Percentiles rank a stretch among this genome's conserved stretches.
Evolutionary conservation across 371 early-diverging fungal species (phyloP).

Genomic region (Mucor ambiguus): DNA sequence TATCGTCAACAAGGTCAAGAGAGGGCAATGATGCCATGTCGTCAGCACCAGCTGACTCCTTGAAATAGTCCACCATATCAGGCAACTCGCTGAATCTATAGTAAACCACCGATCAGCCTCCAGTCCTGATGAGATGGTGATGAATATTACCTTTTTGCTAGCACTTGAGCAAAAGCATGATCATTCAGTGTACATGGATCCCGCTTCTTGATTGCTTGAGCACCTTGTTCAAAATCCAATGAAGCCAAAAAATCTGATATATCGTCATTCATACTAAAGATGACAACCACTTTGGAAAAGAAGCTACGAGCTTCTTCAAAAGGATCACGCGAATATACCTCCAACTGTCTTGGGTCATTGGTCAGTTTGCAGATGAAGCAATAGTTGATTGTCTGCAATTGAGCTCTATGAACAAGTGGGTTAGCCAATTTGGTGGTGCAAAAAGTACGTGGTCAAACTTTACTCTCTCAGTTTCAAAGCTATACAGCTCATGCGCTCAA

Average conservation of each 20-base stretch:
- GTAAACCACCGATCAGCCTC: background rate
- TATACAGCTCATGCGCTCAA: slow-evolving; percentile 6
- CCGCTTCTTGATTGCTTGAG: slow-evolving; percentile 3
- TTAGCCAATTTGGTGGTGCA: background rate
- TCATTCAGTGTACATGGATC: slow-evolving; percentile 18
- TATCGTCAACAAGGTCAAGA: background rate
- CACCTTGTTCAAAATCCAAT: slow-evolving; percentile 9
- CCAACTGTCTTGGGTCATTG: background rate
- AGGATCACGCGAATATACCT: slow-evolving; percentile 7
- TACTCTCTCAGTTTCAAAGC: slow-evolving; percentile 24
- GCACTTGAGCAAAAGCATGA: slow-evolving; percentile 15
- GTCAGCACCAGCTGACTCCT: slow-evolving; percentile 13
- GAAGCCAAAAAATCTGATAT: slow-evolving; percentile 13
- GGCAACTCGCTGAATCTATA: slow-evolving; percentile 7
- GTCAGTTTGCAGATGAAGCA: slow-evolving; percentile 21
- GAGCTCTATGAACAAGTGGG: slow-evolving; percentile 6
- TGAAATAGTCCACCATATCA: slow-evolving; percentile 4
- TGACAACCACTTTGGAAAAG: slow-evolving; percentile 12
- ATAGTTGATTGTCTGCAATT: slow-evolving; percentile 18
- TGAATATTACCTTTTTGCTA: slow-evolving; percentile 8
- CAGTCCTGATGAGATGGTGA: background rate
- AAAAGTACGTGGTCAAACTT: background rate
- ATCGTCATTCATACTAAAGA: slow-evolving; percentile 10
- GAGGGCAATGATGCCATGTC: slow-evolving; percentile 15
- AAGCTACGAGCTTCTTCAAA: slow-evolving; percentile 12